phyloP scores from a whole-genome alignment of 2,329 filamentous ascomycete genomes.

The Pyricularia grisea region DNA sequence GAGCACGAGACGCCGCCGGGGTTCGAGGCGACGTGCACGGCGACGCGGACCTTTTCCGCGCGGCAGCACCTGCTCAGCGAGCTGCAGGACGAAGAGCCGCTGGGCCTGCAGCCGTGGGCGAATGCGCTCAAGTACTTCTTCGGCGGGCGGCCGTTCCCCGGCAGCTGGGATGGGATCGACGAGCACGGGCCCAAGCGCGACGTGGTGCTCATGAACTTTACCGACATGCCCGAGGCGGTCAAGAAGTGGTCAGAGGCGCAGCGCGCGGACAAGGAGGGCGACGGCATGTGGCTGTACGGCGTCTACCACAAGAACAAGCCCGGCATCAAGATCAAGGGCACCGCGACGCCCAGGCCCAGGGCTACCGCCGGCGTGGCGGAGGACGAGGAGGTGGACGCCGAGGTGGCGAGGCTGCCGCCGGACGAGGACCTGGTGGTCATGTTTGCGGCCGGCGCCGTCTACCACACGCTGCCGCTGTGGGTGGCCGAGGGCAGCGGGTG shows the following conservation, averaged over 20 bases:
- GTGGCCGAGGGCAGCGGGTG: slow-evolving; percentile 32
- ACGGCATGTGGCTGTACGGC: slow-evolving; percentile 28
- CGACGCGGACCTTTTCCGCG: slow-evolving; percentile 24
- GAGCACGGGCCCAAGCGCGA: slow-evolving; percentile 39
- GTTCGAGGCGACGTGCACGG: slow-evolving; percentile 25
- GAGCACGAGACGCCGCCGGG: slow-evolving; percentile 13
- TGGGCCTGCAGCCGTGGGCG: slow-evolving; percentile 28
- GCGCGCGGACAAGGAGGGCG: slow-evolving; percentile 14
- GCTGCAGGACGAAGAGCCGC: slow-evolving; percentile 25
- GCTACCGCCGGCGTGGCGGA: slow-evolving; percentile 16
- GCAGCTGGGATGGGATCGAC: slow-evolving; percentile 42
- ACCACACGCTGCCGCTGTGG: slow-evolving; percentile 39
- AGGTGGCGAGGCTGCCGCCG: slow-evolving; percentile 15
- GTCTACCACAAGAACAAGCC: slow-evolving; percentile 29
- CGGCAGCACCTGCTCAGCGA: slow-evolving; percentile 34
- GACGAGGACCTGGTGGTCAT: slow-evolving; percentile 31
- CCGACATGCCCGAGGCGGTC: slow-evolving; percentile 30
- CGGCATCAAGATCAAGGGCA: slow-evolving; percentile 28
- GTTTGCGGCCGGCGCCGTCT: slow-evolving; percentile 43
- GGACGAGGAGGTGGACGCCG: slow-evolving; percentile 20
- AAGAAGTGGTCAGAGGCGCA: slow-evolving; percentile 37
- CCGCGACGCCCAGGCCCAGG: slow-evolving; percentile 18
- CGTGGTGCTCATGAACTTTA: slow-evolving; percentile 36
- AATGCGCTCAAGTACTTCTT: slow-evolving; percentile 31
- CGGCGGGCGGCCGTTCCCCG: slow-evolving; percentile 33